Conservation (phyloP, 2,329 filamentous ascomycete species). For the Pseudogymnoascus destructans region DNA sequence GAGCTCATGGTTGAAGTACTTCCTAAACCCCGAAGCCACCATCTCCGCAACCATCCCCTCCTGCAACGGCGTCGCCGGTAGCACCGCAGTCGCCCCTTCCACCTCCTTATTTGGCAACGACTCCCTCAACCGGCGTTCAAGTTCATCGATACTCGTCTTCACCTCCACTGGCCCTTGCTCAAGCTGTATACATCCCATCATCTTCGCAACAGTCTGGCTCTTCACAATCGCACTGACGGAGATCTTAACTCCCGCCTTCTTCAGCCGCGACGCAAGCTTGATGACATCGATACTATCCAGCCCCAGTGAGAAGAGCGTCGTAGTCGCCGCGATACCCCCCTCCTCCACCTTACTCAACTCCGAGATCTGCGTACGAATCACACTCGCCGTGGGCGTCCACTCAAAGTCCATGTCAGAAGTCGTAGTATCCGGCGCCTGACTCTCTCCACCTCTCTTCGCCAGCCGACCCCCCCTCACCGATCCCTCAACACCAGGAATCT, state of each 20-base stretch:
- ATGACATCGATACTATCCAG: constrained; percentile 89
- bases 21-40: constrained; percentile 55
- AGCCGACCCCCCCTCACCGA: background rate
- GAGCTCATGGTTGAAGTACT: constrained; percentile 80
- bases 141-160: constrained; percentile 15
- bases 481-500: background rate
- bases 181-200: constrained; percentile 30
- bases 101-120: constrained; percentile 26
- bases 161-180: background rate
- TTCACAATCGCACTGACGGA: constrained; percentile 68
- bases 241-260: constrained; percentile 43
- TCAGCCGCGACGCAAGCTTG: constrained; percentile 63
- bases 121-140: constrained; percentile 25
- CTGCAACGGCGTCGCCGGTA: constrained; percentile 73
- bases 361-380: constrained; percentile 50
- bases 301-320: constrained; percentile 67
- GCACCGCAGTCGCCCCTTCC: constrained; percentile 36
- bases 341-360: constrained; percentile 41
- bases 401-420: constrained; percentile 30
- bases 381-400: constrained; percentile 43
- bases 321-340: constrained; percentile 39
- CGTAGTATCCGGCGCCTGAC: background rate
- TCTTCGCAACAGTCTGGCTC: constrained; percentile 51
- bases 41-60: constrained; percentile 79
- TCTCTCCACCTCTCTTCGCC: background rate